A percentile compares a stretch with the other conserved stretches of the same genome.
These are phyloP conservation scores for Penicillium verrucosum DNA, from an alignment of 2,329 filamentous ascomycete species.

Conservation along the genomic window DNA sequence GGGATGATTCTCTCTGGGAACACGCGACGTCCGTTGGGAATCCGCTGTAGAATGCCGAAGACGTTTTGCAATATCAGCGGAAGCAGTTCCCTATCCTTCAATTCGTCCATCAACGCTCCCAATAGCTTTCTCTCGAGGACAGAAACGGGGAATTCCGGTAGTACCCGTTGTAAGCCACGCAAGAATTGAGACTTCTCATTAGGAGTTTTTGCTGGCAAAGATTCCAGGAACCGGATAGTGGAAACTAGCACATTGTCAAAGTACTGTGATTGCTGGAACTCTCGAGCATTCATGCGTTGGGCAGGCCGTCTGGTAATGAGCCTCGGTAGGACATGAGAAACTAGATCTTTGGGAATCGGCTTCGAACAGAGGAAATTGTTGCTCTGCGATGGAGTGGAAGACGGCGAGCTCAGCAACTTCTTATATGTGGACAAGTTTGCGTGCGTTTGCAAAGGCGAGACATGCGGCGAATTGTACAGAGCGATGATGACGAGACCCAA, in stretches of 20 bases:
- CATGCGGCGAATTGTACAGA: conserved; percentile 91
- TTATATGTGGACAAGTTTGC: conserved; percentile 82
- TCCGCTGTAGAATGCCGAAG: conserved; percentile 78
- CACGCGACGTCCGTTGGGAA: conserved; percentile 72
- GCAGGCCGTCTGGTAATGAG: conserved; percentile 85
- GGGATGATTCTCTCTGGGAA: conserved; percentile 88
- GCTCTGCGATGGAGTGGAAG: conserved; percentile 69
- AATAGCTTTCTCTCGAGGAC: conserved; percentile 94
- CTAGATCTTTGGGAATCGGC: conserved; percentile 74
- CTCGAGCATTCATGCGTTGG: conserved; percentile 78
- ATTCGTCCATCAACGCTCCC: conserved; percentile 82
- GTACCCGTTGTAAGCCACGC: conserved; percentile 78
- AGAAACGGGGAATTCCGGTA: conserved; percentile 87
- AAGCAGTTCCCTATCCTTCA: conserved; percentile 85
- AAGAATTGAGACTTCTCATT: conserved; percentile 90
- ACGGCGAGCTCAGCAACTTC: conserved; percentile 73
- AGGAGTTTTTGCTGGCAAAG: conserved; percentile 84
- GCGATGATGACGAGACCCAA: conserved; percentile 83
- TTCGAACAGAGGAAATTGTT: conserved; percentile 85
- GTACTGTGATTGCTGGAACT: conserved; percentile 93
- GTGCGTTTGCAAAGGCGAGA: conserved; percentile 78
- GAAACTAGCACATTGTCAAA: conserved; percentile 97
- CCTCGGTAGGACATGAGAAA: conserved; percentile 71
- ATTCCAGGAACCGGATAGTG: conserved; percentile 90
- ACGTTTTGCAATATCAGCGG: conserved; percentile 85